These are phyloP conservation scores for Coleophoma eucalyptorum DNA, from an alignment of 2,329 filamentous ascomycete species.

Conservation along the genomic window DNA sequence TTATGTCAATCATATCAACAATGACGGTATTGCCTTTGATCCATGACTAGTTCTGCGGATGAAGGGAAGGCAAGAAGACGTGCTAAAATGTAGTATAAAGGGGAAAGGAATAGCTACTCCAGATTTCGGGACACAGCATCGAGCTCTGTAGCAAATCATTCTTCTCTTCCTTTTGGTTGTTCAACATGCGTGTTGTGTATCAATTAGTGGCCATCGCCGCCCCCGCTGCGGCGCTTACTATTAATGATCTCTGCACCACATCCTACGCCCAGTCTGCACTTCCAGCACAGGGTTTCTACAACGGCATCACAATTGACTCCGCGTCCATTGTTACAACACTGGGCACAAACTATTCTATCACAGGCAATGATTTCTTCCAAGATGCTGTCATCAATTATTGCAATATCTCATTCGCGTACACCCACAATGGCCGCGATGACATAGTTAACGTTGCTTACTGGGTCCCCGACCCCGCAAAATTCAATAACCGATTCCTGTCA, in stretches of 20 bases:
- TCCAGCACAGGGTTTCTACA: constrained; percentile 1
- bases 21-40: not conserved
- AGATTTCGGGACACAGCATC: not conserved
- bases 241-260: not conserved
- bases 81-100: not conserved
- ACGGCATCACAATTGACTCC: constrained; percentile 16
- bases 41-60: not conserved
- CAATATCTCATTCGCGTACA: constrained; percentile 40
- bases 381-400: constrained; percentile 33
- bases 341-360: constrained; percentile 27
- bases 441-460: constrained; percentile 33
- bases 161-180: not conserved
- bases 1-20: too few species aligned
- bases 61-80: not conserved
- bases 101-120: not conserved
- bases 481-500: constrained; percentile 38
- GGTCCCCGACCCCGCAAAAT: constrained; percentile 35
- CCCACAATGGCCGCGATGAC: constrained; percentile 32
- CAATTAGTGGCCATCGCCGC: not conserved
- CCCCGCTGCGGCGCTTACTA: not conserved
- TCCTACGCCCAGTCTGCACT: not conserved
- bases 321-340: constrained; percentile 33
- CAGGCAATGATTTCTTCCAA: constrained; percentile 23
- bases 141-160: not conserved
- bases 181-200: not conserved